Percentiles rank a stretch among this genome's conserved stretches.
Evolutionary conservation across 1,139 yeast genomes (phyloP).

Genomic region (Hanseniaspora gamundiae): DNA sequence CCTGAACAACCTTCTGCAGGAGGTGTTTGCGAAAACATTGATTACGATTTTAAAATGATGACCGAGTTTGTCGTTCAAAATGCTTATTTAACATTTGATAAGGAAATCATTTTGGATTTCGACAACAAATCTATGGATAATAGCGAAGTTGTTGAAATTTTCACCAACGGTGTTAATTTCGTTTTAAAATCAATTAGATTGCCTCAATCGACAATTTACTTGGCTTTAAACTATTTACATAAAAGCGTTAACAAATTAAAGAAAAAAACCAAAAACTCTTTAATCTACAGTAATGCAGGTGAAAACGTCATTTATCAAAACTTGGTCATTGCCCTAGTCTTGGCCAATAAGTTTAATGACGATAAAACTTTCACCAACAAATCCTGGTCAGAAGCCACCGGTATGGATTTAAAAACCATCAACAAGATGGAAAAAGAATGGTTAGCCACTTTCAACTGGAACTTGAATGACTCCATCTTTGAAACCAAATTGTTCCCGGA

Average conservation of each 20-base stretch:
- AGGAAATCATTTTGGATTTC: not conserved
- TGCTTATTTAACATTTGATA: slow-evolving; percentile 51
- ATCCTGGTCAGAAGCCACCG: slow-evolving; percentile 94
- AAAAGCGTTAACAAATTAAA: slow-evolving; percentile 32
- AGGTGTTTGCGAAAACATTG: slow-evolving; percentile 67
- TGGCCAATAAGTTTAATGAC: slow-evolving; percentile 91
- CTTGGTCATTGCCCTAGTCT: slow-evolving; percentile 57
- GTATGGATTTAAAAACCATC: slow-evolving; percentile 47
- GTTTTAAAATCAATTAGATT: slow-evolving; percentile 84
- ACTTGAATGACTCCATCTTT: slow-evolving; percentile 23
- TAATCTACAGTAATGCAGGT: slow-evolving; percentile 20
- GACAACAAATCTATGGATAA: slow-evolving; percentile 18
- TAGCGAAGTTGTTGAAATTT: slow-evolving; percentile 34
- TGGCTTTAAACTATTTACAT: slow-evolving; percentile 62
- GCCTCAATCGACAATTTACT: slow-evolving; percentile 67
- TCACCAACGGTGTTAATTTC: slow-evolving; percentile 48
- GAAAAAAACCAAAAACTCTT: slow-evolving; percentile 20
- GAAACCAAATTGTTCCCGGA: not conserved
- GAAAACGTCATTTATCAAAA: slow-evolving; percentile 44
- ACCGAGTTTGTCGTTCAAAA: slow-evolving; percentile 45
- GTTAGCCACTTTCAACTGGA: slow-evolving; percentile 36
- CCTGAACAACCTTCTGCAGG: slow-evolving; percentile 31
- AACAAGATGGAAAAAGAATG: slow-evolving; percentile 64
- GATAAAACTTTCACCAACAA: slow-evolving; percentile 92
- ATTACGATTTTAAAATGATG: slow-evolving; percentile 69